Percentiles rank a stretch among this genome's conserved stretches.
phyloP scores from a whole-genome alignment of 768 basidiomycete genomes.

The Mycena polygramma region DNA sequence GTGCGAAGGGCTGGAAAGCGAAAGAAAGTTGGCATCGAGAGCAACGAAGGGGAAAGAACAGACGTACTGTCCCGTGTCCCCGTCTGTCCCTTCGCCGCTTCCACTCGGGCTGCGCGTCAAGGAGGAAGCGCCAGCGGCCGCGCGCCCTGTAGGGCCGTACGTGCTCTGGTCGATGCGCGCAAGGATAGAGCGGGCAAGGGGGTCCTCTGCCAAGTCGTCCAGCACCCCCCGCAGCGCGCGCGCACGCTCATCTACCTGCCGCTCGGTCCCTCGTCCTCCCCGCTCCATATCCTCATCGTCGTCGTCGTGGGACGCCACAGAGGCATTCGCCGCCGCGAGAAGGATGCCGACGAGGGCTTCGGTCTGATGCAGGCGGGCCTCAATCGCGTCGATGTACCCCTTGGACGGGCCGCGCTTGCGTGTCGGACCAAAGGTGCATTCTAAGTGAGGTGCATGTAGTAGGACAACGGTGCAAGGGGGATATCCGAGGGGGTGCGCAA shows the following conservation, averaged over 20 bases:
- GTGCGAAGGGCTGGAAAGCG: constrained; percentile 70
- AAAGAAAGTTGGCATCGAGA: neutral
- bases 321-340: constrained; percentile 58
- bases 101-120: too few species aligned
- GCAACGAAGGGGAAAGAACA: neutral
- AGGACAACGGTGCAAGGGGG: too few species aligned
- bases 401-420: constrained; percentile 90
- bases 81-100: neutral
- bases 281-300: neutral
- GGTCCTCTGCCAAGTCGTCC: constrained; percentile 57
- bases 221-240: constrained; percentile 15
- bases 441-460: constrained; percentile 47
- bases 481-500: too few species aligned
- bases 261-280: neutral
- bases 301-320: constrained; percentile 26
- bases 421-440: constrained; percentile 83
- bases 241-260: constrained; percentile 10
- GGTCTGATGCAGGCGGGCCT: constrained; percentile 92
- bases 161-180: constrained; percentile 84
- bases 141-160: constrained; percentile 82
- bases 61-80: constrained; percentile 33
- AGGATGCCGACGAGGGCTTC: constrained; percentile 91
- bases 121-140: constrained; percentile 30
- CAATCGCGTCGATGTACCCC: constrained; percentile 95
- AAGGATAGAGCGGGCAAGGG: constrained; percentile 84